Evolutionary conservation across 257 asterid genomes (phyloP).

Genomic region (Penstemon newberryi): DNA sequence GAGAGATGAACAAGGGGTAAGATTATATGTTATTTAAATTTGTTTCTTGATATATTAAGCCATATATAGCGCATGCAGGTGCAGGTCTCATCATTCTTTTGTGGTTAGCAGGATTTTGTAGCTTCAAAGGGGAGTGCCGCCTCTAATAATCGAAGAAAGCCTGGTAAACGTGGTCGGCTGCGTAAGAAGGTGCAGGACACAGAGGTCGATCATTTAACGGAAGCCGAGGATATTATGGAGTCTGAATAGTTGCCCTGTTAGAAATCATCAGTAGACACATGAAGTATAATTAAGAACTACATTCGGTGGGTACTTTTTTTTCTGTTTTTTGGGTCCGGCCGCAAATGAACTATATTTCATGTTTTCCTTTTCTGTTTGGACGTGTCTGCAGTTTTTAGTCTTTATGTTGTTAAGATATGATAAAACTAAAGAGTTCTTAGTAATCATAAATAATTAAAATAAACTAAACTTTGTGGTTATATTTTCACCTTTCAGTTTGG

Average conservation of each 20-base stretch:
- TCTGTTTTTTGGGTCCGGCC: background rate
- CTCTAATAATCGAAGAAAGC: constrained; percentile 25
- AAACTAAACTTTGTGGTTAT: background rate
- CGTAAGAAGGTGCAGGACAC: constrained; percentile 30
- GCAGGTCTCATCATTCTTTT: background rate
- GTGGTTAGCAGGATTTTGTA: constrained; percentile 37
- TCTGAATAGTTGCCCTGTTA: constrained; percentile 39
- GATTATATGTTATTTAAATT: background rate
- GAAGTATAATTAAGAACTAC: background rate
- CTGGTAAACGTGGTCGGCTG: constrained; percentile 30
- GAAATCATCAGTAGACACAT: background rate
- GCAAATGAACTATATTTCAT: background rate
- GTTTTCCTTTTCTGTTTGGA: background rate
- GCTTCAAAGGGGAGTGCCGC: constrained; percentile 32
- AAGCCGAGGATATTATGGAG: constrained; percentile 38
- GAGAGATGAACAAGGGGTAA: constrained; percentile 43
- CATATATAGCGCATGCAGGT: background rate
- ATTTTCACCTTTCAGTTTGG: too few relatives aligned
- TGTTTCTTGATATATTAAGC: too few relatives aligned
- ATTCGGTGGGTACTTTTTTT: background rate
- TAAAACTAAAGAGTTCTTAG: background rate
- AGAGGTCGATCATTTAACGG: constrained; percentile 49
- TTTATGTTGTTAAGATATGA: too few relatives aligned
- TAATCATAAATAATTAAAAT: background rate
- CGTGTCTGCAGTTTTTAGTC: too few relatives aligned